Percentiles rank a stretch among this genome's conserved stretches.
Conservation (phyloP, 257 asterid species). For the Solanum rostratum region DNA sequence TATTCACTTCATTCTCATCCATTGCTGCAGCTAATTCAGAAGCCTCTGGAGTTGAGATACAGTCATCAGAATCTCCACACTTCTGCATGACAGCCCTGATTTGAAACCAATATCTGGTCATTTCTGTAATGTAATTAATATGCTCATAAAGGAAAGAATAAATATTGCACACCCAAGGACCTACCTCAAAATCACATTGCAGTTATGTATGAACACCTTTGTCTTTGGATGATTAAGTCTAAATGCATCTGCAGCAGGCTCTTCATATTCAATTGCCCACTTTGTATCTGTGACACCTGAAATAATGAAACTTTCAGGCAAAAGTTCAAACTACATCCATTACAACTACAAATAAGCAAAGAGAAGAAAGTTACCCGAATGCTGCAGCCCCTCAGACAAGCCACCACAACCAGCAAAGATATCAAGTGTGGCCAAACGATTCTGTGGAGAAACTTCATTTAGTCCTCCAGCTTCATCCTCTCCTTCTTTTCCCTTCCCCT, state of each 20-base stretch:
- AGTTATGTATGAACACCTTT: constrained; percentile 62
- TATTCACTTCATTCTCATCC: constrained; percentile 42
- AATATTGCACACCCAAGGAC: background rate
- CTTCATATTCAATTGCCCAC: constrained; percentile 98
- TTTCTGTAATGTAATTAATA: background rate
- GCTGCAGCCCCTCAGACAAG: constrained; percentile 74
- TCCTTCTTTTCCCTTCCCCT: constrained; percentile 81
- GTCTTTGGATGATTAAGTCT: constrained; percentile 82
- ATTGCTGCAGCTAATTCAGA: constrained; percentile 53
- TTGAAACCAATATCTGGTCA: constrained; percentile 9
- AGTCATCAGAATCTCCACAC: constrained; percentile 81
- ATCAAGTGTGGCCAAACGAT: constrained; percentile 57
- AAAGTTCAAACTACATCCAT: background rate
- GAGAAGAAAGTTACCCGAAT: constrained; percentile 38
- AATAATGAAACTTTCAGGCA: background rate
- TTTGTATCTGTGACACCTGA: constrained; percentile 60
- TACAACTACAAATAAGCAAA: background rate
- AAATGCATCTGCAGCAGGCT: constrained; percentile 88
- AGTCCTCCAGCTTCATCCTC: constrained; percentile 33
- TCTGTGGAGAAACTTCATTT: constrained; percentile 21
- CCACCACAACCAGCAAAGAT: constrained; percentile 99
- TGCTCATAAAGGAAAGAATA: background rate
- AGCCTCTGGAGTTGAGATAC: constrained; percentile 90
- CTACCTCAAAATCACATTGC: constrained; percentile 87
- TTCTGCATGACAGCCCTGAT: constrained; percentile 89